Evolutionary conservation across 257 asterid genomes (phyloP).

Genomic region (Rubia yunnanensis): DNA sequence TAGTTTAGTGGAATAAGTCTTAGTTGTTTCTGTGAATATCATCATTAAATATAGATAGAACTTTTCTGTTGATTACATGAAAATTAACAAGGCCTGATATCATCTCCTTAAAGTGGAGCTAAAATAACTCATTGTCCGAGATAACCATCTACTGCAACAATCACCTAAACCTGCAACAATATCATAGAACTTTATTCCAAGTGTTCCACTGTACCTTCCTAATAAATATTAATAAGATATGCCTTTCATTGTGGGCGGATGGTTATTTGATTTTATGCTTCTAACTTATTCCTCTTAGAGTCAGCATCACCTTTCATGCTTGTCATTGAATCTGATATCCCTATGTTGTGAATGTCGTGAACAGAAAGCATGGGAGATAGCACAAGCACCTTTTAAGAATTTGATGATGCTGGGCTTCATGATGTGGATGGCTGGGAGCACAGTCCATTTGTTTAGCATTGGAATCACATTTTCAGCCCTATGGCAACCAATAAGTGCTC

Average conservation of each 20-base stretch:
- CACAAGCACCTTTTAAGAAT: conserved; percentile 98
- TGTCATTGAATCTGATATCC: background rate
- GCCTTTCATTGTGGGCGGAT: too few relatives aligned
- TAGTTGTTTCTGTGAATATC: too few relatives aligned
- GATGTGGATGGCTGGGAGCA: conserved; percentile 99
- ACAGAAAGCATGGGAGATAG: conserved; percentile 99
- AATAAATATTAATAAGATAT: too few relatives aligned
- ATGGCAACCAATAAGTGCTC: conserved; percentile 91
- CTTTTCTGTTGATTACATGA: too few relatives aligned
- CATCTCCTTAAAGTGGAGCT: too few relatives aligned
- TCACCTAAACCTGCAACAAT: too few relatives aligned
- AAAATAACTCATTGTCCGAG: too few relatives aligned
- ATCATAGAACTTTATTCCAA: too few relatives aligned
- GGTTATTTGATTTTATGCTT: background rate
- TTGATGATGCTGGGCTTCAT: conserved; percentile 94
- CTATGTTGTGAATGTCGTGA: background rate
- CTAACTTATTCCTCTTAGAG: background rate
- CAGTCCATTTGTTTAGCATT: conserved; percentile 91
- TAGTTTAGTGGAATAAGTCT: too few relatives aligned
- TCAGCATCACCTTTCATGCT: background rate
- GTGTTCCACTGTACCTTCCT: background rate
- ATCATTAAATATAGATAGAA: too few relatives aligned
- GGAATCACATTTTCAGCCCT: conserved; percentile 98
- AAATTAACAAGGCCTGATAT: too few relatives aligned
- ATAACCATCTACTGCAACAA: too few relatives aligned